phyloP scores from a whole-genome alignment of 2,329 filamentous ascomycete genomes.

The Phialophora tarda region DNA sequence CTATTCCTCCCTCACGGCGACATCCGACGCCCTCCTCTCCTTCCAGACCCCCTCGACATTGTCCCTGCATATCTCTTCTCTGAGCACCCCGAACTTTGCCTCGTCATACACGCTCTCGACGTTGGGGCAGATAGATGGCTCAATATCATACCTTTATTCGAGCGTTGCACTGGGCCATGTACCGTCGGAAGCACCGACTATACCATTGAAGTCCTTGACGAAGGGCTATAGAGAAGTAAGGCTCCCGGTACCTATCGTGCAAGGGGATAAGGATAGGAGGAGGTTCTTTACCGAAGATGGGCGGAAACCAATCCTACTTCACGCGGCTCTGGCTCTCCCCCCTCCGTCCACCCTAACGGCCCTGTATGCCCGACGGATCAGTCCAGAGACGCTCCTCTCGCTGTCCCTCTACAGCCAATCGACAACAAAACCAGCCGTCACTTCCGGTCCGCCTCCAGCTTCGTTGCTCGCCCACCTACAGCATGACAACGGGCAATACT shows the following conservation, averaged over 20 bases:
- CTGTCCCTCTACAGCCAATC: conserved; percentile 63
- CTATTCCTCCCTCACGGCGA: conserved; percentile 83
- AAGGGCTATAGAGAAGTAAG: conserved; percentile 70
- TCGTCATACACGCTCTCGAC: conserved; percentile 92
- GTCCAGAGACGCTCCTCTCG: conserved; percentile 77
- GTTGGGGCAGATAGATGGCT: conserved; percentile 90
- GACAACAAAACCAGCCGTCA: conserved; percentile 34
- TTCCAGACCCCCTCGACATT: conserved; percentile 86
- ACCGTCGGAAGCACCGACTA: conserved; percentile 71
- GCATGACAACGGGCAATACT: conserved; percentile 86
- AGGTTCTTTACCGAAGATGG: conserved; percentile 26
- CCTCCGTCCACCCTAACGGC: conserved; percentile 87
- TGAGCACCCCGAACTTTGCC: conserved; percentile 90
- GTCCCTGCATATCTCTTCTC: conserved; percentile 84
- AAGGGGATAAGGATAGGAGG: conserved; percentile 19
- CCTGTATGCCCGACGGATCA: conserved; percentile 77
- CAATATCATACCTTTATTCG: conserved; percentile 95
- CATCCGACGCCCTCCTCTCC: conserved; percentile 82
- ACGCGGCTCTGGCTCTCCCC: conserved; percentile 54
- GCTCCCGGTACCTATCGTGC: conserved; percentile 34
- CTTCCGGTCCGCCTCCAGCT: conserved; percentile 59
- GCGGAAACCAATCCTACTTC: conserved; percentile 51
- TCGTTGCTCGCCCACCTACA: conserved; percentile 53
- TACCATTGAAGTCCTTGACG: conserved; percentile 78
- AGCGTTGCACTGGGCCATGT: conserved; percentile 74